A percentile compares a stretch with the other conserved stretches of the same genome.
phyloP scores from a whole-genome alignment of 805 yeast species.

The Metschnikowia lachancei region DNA sequence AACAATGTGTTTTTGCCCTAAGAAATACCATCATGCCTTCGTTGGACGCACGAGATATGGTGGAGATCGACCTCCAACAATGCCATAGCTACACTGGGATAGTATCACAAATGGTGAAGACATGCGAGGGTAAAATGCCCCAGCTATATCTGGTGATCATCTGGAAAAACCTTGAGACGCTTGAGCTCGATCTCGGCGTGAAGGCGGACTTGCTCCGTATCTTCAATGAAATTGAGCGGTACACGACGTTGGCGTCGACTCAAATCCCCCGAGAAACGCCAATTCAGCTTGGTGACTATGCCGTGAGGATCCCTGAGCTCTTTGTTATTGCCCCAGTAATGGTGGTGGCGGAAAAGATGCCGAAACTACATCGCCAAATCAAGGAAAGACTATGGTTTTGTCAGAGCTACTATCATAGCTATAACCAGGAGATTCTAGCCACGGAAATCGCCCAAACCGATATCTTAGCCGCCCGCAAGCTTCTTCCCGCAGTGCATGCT shows the following conservation, averaged over 20 bases:
- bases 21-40: background rate
- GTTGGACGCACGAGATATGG: conserved; percentile 7
- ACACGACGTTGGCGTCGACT: conserved; percentile 13
- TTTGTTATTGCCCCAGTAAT: conserved; percentile 15
- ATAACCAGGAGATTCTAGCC: conserved; percentile 7
- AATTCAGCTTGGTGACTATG: conserved; percentile 10
- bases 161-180: conserved; percentile 19
- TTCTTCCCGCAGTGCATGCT: conserved; percentile 23
- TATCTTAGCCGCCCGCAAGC: conserved; percentile 7
- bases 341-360: conserved; percentile 4
- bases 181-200: conserved; percentile 3
- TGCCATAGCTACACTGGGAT: conserved; percentile 10
- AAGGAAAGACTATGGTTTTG: conserved; percentile 22
- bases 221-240: conserved; percentile 16
- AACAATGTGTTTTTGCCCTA: conserved; percentile 8
- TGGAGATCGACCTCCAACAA: conserved; percentile 17
- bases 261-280: conserved; percentile 5
- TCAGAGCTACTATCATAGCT: conserved; percentile 13
- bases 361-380: conserved; percentile 15
- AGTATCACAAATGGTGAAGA: conserved; percentile 13
- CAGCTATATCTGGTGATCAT: conserved; percentile 14
- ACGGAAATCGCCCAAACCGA: background rate
- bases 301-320: conserved; percentile 11
- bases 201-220: conserved; percentile 10
- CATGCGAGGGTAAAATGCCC: conserved; percentile 9